A percentile compares a stretch with the other conserved stretches of the same genome.
phyloP scores from a whole-genome alignment of 2,329 filamentous ascomycete species.

The Penicillium brevicompactum region DNA sequence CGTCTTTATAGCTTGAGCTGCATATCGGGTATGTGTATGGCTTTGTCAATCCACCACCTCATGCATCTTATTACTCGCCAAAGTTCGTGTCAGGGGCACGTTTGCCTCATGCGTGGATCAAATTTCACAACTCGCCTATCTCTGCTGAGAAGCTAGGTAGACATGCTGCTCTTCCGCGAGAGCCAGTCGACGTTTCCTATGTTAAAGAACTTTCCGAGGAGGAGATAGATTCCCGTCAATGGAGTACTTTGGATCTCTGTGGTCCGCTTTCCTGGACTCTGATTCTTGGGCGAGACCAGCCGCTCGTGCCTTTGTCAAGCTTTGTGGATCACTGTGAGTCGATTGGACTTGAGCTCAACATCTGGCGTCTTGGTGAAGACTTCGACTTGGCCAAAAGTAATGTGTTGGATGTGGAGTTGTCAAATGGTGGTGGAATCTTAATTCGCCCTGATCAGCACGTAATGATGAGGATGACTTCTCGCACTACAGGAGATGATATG shows the following conservation, averaged over 20 bases:
- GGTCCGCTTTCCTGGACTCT: conserved; percentile 35
- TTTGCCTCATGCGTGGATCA: conserved; percentile 47
- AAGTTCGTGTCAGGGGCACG: conserved; percentile 43
- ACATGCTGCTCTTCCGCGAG: background rate
- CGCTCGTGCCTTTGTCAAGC: background rate
- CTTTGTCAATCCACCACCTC: conserved; percentile 30
- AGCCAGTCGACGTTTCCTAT: conserved; percentile 37
- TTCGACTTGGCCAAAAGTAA: background rate
- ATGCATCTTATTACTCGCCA: conserved; percentile 42
- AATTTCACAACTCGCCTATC: background rate
- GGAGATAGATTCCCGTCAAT: conserved; percentile 30
- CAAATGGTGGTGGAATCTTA: conserved; percentile 30
- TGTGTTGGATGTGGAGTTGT: conserved; percentile 20
- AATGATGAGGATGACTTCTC: conserved; percentile 8
- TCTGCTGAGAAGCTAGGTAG: background rate
- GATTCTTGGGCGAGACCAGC: conserved; percentile 18
- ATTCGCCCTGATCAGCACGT: conserved; percentile 47
- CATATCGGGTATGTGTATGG: conserved; percentile 52
- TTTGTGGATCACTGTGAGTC: background rate
- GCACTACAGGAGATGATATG: background rate
- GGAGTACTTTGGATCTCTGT: conserved; percentile 42
- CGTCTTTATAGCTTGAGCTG: conserved; percentile 32
- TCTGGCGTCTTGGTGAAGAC: background rate
- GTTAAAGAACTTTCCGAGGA: conserved; percentile 32
- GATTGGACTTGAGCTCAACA: background rate